phyloP scores from a whole-genome alignment of 1,284 basidiomycete species.

The Sphagnurus paluster region DNA sequence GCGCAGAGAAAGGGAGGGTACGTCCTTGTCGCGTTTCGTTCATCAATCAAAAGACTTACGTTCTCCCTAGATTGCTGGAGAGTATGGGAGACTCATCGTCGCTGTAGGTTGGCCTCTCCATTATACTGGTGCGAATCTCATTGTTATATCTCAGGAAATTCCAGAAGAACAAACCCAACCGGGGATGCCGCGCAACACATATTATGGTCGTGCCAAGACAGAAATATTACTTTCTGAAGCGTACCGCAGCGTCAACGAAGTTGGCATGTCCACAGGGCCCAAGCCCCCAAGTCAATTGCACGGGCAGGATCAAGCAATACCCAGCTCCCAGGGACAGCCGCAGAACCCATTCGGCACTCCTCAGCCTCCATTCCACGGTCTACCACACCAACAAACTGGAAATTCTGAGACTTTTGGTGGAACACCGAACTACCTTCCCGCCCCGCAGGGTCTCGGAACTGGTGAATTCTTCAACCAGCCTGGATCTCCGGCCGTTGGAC shows the following conservation, averaged over 20 bases:
- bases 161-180: constrained; percentile 80
- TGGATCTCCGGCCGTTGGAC: constrained; percentile 12
- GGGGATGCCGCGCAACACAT: constrained; percentile 75
- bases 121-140: constrained; percentile 1
- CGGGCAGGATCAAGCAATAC: constrained; percentile 11
- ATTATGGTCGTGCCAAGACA: constrained; percentile 64
- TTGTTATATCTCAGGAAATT: constrained; percentile 57
- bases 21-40: constrained; percentile 24
- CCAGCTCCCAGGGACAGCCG: constrained; percentile 3
- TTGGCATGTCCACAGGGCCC: constrained; percentile 51
- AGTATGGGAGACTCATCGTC: constrained; percentile 79
- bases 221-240: constrained; percentile 66
- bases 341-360: constrained; percentile 6
- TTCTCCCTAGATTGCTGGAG: constrained; percentile 67
- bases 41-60: constrained; percentile 3
- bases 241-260: constrained; percentile 55
- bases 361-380: constrained; percentile 4
- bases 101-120: constrained; percentile 44
- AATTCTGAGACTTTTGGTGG: constrained; percentile 5
- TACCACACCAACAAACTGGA: constrained; percentile 5
- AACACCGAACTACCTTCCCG: constrained; percentile 17
- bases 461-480: constrained; percentile 28
- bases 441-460: constrained; percentile 22
- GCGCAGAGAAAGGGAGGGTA: constrained; percentile 80
- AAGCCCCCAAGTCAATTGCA: too few species aligned